Evolutionary conservation across 306 rosid species (phyloP).

Genomic region (Hylodesmum podocarpum): DNA sequence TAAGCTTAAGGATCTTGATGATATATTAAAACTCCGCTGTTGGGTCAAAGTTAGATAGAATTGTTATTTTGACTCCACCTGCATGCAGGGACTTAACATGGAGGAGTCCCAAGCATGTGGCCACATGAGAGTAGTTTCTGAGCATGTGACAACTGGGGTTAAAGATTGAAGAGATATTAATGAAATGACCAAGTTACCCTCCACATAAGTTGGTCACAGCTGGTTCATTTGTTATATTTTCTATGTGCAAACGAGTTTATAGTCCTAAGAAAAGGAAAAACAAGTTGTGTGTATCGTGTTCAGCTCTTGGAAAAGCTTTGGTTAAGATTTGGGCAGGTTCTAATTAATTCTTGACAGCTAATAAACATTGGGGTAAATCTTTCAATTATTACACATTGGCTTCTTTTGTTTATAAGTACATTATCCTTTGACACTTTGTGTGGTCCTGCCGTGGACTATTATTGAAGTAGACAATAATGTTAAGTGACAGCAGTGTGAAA

Average conservation of each 20-base stretch:
- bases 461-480: slow-evolving; percentile 66
- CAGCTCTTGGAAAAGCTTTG: slow-evolving; percentile 58
- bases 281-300: slow-evolving; percentile 55
- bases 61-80: slow-evolving; percentile 59
- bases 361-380: slow-evolving; percentile 63
- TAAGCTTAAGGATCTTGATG: slow-evolving; percentile 37
- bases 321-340: slow-evolving; percentile 69
- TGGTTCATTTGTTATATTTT: slow-evolving; percentile 35
- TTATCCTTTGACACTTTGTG: slow-evolving; percentile 42
- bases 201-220: slow-evolving; percentile 34
- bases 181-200: slow-evolving; percentile 54
- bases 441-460: slow-evolving; percentile 60
- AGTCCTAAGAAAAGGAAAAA: slow-evolving; percentile 36
- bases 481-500: slow-evolving; percentile 44
- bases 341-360: slow-evolving; percentile 83
- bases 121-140: slow-evolving; percentile 78
- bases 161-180: slow-evolving; percentile 34
- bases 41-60: slow-evolving; percentile 59
- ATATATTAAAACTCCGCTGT: slow-evolving; percentile 17
- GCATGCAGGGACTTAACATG: slow-evolving; percentile 70
- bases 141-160: slow-evolving; percentile 75
- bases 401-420: slow-evolving; percentile 47
- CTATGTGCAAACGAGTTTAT: slow-evolving; percentile 38
- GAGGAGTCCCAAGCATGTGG: slow-evolving; percentile 83
- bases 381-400: slow-evolving; percentile 57